Percentiles rank a stretch among this genome's conserved stretches.
Evolutionary conservation across 1,284 basidiomycete genomes (phyloP).

Genomic region (Puccinia triticina): DNA sequence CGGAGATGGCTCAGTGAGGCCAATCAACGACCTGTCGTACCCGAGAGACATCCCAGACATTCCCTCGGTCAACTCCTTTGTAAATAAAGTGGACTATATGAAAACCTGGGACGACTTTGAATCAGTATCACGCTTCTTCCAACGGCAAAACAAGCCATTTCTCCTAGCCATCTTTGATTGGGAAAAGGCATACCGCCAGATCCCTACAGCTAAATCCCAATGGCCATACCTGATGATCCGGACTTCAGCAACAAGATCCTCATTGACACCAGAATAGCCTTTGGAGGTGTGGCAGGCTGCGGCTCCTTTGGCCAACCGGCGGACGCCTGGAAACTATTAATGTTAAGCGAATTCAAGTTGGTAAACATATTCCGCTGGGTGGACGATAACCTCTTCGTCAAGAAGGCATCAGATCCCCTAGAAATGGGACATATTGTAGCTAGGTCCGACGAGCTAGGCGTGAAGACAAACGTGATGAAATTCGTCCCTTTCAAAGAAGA

Average conservation of each 20-base stretch:
- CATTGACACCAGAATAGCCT: constrained; percentile 12
- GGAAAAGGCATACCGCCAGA: neutral
- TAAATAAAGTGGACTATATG: no score
- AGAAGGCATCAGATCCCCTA: neutral
- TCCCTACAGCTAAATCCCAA: neutral
- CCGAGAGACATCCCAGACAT: no score
- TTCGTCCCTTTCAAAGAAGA: neutral
- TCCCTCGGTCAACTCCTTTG: no score
- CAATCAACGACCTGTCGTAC: no score
- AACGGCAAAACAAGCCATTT: no score
- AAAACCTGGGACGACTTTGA: no score
- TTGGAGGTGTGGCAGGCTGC: constrained; percentile 9
- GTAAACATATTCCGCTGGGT: constrained; percentile 4
- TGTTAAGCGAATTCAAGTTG: neutral
- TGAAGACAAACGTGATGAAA: constrained; percentile 6
- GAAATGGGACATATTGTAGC: constrained; percentile 4
- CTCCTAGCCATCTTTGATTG: no score
- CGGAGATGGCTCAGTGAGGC: no score
- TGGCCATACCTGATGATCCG: neutral
- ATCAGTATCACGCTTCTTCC: no score
- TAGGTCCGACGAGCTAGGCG: neutral
- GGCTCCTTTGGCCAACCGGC: constrained; percentile 2
- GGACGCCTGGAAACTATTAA: constrained; percentile 3
- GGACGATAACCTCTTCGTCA: no score
- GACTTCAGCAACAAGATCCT: neutral